These are phyloP conservation scores for Ehretia macrophylla DNA, from an alignment of 257 asterid species.

Conservation along the genomic window DNA sequence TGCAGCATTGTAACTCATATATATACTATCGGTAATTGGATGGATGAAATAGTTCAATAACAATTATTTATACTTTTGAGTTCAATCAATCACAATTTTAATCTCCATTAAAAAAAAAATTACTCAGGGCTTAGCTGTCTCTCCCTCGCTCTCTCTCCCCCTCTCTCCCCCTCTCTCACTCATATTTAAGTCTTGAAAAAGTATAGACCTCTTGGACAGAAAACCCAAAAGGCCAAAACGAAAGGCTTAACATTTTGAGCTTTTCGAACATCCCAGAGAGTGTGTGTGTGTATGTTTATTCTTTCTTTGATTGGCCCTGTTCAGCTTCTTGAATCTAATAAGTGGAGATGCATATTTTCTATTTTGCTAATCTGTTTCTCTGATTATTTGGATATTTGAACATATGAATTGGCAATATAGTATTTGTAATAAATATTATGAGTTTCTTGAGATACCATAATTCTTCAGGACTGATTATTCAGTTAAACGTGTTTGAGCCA, in stretches of 20 bases:
- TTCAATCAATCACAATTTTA: too few relatives aligned
- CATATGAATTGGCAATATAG: neutral
- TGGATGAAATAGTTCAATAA: too few relatives aligned
- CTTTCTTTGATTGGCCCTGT: neutral
- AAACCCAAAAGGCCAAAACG: neutral
- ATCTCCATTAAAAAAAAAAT: too few relatives aligned
- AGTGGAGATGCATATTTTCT: neutral
- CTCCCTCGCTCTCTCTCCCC: too few relatives aligned
- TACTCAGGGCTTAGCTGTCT: too few relatives aligned
- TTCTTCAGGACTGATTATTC: neutral
- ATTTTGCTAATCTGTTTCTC: neutral
- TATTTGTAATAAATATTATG: neutral
- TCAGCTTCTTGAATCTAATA: neutral
- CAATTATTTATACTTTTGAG: too few relatives aligned
- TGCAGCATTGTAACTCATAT: too few relatives aligned
- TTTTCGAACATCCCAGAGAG: neutral
- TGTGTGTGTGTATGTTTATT: constrained; percentile 8
- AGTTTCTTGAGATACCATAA: neutral
- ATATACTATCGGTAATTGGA: too few relatives aligned
- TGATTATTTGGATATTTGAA: too few relatives aligned
- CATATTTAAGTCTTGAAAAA: too few relatives aligned
- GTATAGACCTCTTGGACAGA: neutral
- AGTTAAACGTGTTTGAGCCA: neutral
- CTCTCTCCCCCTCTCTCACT: too few relatives aligned
- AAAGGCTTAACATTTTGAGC: neutral